phyloP scores from a whole-genome alignment of 495 filamentous ascomycete genomes.

The Podospora pseudocomata region DNA sequence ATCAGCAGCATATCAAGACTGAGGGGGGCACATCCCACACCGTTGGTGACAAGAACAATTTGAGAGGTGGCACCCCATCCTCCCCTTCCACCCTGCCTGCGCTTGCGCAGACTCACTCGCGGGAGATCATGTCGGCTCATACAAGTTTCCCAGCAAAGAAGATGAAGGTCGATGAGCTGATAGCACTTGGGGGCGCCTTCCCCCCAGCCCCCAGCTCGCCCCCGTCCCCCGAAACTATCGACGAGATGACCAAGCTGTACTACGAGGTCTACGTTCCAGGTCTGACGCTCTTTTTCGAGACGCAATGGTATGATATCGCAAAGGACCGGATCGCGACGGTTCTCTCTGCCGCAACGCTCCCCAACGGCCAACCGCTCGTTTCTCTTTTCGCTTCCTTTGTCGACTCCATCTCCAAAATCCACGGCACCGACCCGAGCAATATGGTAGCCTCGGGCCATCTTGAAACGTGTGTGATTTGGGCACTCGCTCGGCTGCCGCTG shows the following conservation, averaged over 20 bases:
- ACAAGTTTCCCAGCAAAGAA: slow-evolving; percentile 58
- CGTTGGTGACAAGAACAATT: slow-evolving; percentile 19
- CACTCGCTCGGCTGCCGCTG: slow-evolving; percentile 44
- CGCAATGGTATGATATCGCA: slow-evolving; percentile 69
- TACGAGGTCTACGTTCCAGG: slow-evolving; percentile 71
- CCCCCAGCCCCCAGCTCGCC: slow-evolving; percentile 59
- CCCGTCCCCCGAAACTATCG: slow-evolving; percentile 48
- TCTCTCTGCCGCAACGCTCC: slow-evolving; percentile 39
- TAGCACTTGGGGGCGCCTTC: slow-evolving; percentile 59
- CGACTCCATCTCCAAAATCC: slow-evolving; percentile 38
- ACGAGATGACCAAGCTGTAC: slow-evolving; percentile 73
- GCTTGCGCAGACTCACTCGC: slow-evolving; percentile 25
- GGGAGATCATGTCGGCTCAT: slow-evolving; percentile 43
- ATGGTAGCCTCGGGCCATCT: slow-evolving; percentile 60
- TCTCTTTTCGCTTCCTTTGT: slow-evolving; percentile 62
- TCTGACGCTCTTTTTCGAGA: slow-evolving; percentile 77
- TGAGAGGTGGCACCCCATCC: slow-evolving; percentile 31
- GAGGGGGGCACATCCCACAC: slow-evolving; percentile 25
- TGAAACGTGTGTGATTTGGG: slow-evolving; percentile 70
- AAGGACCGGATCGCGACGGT: slow-evolving; percentile 31
- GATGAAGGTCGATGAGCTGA: slow-evolving; percentile 72
- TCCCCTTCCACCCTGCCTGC: slow-evolving; percentile 21
- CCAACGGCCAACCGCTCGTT: slow-evolving; percentile 56
- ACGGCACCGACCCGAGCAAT: slow-evolving; percentile 54
- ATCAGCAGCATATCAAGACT: slow-evolving; percentile 33